Base-by-base conservation (phyloP, 1,139 yeast species). In the Wickerhamomyces sp. region DNA sequence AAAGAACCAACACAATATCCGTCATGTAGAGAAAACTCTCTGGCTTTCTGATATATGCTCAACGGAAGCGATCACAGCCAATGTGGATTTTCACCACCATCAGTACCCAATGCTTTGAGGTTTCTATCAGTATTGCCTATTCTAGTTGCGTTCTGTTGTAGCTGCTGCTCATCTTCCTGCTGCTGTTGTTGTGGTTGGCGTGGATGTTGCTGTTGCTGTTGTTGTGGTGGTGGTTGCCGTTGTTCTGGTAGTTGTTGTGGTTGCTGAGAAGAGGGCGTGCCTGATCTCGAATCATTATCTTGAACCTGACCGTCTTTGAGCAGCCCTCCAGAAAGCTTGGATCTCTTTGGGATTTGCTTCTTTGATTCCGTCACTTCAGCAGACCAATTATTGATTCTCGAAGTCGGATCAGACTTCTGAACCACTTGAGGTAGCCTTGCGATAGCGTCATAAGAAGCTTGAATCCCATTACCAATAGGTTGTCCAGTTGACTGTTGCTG, bases 21-120 rank as follows among this genome's bases (percentile, higher is more conserved):
- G n/a, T n/a, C n/a, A n/a, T n/a, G n/a, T n/a, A n/a, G n/a, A n/a
- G n/a, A n/a, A n/a, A n/a, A n/a, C n/a, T n/a, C n/a, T n/a, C n/a
- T n/a, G n/a, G n/a, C n/a, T n/a, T n/a, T n/a, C n/a, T n/a, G n/a
- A n/a, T n/a, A n/a, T n/a, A n/a, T n/a, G n/a, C n/a, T 13, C 16
- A 13, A 23, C 15, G 16, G n/a, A 5, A 14, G 11, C 20, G n/a
- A n/a, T 29, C n/a, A 29, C 2, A 29, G 24, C 30, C 30, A 28
- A 8, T 29, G 31, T 23, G 31, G 25, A 29, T 16, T 29, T n/a
- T 26, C 26, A 18, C 23, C 21, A 29, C 19, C n/a, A 7, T 8
- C 19, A 16, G 5, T 16, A 4, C 5, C 5, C 5, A 13, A 5
- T 10, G 27, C 20, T 8, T 6, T 16, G 15, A 11, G 16, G 6